phyloP scores from a whole-genome alignment of 2,329 filamentous ascomycete genomes.

The Arthroderma sp. region DNA sequence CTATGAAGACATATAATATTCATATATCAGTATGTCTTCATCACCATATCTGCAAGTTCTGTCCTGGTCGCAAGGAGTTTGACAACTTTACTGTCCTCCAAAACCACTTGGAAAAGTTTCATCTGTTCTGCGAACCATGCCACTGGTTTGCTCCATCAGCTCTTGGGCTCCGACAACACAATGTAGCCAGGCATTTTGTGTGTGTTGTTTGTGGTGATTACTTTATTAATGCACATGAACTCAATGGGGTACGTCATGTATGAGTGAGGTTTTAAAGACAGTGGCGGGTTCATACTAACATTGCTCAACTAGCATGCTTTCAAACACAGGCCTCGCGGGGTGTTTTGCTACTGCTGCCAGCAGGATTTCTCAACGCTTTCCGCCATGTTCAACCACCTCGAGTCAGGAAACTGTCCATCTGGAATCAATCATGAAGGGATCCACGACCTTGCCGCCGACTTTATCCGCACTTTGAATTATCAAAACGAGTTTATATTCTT shows the following conservation, averaged over 20 bases:
- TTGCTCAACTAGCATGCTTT: constrained; percentile 6
- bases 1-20: too few species aligned
- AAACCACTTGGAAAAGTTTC: constrained; percentile 10
- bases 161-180: constrained; percentile 11
- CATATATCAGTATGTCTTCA: too few species aligned
- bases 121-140: constrained; percentile 14
- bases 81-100: constrained; percentile 10
- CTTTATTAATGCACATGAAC: constrained; percentile 12
- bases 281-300: not conserved
- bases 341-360: constrained; percentile 11
- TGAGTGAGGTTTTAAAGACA: not conserved
- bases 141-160: constrained; percentile 12
- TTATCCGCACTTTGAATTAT: constrained; percentile 1
- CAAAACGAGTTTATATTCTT: constrained; percentile 6
- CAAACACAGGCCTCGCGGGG: constrained; percentile 10
- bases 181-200: constrained; percentile 10
- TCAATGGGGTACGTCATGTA: constrained; percentile 9
- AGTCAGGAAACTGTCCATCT: constrained; percentile 12
- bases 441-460: constrained; percentile 6
- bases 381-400: constrained; percentile 14
- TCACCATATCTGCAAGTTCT: constrained; percentile 7
- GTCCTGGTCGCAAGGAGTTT: constrained; percentile 8
- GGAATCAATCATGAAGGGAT: constrained; percentile 9
- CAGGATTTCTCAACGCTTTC: constrained; percentile 11
- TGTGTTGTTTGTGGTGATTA: constrained; percentile 12